phyloP scores from a whole-genome alignment of 805 yeast species.

The Metschnikowia santaceciliae region DNA sequence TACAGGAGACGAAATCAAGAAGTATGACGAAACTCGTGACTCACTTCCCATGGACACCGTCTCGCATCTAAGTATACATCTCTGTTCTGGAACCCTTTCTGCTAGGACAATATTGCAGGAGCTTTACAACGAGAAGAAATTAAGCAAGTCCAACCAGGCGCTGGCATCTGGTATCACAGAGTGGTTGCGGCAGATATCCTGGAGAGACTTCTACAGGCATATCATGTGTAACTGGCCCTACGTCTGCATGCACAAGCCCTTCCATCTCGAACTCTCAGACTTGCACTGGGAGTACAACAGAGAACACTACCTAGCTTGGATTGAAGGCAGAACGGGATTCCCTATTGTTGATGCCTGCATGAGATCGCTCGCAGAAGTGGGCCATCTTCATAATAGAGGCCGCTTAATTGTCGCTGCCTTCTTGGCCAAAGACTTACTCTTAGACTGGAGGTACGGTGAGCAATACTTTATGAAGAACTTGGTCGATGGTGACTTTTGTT shows the following conservation, averaged over 20 bases:
- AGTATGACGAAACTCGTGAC: slow-evolving; percentile 33
- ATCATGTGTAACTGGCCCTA: slow-evolving; percentile 48
- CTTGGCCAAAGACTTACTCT: slow-evolving; percentile 44
- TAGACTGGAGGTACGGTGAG: slow-evolving; percentile 57
- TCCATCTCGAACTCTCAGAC: slow-evolving; percentile 39
- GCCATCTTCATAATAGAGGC: slow-evolving; percentile 51
- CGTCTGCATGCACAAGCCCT: slow-evolving; percentile 47
- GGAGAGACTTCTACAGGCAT: slow-evolving; percentile 57
- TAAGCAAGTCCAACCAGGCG: slow-evolving; percentile 19
- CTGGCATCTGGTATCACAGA: slow-evolving; percentile 36
- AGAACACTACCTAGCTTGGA: slow-evolving; percentile 46
- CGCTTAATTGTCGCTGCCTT: slow-evolving; percentile 54
- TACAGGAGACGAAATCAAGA: slow-evolving; percentile 20
- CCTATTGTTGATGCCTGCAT: slow-evolving; percentile 59
- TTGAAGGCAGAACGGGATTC: slow-evolving; percentile 50
- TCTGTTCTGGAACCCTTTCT: slow-evolving; percentile 46
- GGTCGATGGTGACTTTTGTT: slow-evolving; percentile 50
- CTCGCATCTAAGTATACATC: slow-evolving; percentile 44
- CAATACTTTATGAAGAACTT: slow-evolving; percentile 46
- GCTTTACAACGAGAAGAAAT: slow-evolving; percentile 23
- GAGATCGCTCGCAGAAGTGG: slow-evolving; percentile 49
- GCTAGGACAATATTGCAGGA: slow-evolving; percentile 35
- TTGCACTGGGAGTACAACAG: slow-evolving; percentile 42
- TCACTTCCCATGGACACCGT: slow-evolving; percentile 26
- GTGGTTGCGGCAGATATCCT: slow-evolving; percentile 53